phyloP scores from a whole-genome alignment of 2,329 filamentous ascomycete genomes.

The Colletotrichum magnum region DNA sequence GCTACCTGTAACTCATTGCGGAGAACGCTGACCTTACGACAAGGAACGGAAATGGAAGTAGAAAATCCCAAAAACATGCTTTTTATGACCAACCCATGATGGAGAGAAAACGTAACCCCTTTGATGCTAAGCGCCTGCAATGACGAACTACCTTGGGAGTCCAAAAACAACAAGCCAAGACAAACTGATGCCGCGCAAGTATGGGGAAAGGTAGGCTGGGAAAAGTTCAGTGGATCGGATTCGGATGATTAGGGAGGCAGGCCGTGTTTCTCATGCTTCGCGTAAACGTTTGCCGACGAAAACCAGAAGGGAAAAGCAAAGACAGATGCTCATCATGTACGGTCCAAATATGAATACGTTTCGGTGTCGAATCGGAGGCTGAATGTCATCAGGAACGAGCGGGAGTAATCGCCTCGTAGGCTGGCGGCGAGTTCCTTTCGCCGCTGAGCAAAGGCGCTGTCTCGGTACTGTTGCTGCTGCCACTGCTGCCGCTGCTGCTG shows the following conservation, averaged over 20 bases:
- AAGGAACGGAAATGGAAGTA: background rate
- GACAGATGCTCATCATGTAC: too few relatives aligned
- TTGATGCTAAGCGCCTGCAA: constrained; percentile 25
- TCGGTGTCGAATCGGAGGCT: background rate
- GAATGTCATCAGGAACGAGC: background rate
- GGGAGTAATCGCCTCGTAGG: constrained; percentile 24
- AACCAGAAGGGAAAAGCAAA: background rate
- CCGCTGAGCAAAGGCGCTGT: constrained; percentile 27
- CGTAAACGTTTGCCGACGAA: background rate
- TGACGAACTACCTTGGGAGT: background rate
- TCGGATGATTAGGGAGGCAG: background rate
- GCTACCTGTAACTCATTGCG: background rate
- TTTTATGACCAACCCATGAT: background rate
- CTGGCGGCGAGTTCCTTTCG: constrained; percentile 13
- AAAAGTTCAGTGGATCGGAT: background rate
- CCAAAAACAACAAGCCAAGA: background rate
- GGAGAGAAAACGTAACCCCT: background rate
- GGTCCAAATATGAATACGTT: too few relatives aligned
- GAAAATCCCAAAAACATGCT: constrained; percentile 3
- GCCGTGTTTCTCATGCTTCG: constrained; percentile 11
- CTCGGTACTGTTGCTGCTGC: constrained; percentile 4
- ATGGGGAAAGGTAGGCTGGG: background rate
- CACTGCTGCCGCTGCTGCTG: constrained; percentile 11
- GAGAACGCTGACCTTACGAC: background rate
- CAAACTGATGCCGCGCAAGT: background rate